Percentiles rank a stretch among this genome's conserved stretches.
phyloP scores from a whole-genome alignment of 2,329 filamentous ascomycete genomes.

The Clarireedia homoeocarpa region DNA sequence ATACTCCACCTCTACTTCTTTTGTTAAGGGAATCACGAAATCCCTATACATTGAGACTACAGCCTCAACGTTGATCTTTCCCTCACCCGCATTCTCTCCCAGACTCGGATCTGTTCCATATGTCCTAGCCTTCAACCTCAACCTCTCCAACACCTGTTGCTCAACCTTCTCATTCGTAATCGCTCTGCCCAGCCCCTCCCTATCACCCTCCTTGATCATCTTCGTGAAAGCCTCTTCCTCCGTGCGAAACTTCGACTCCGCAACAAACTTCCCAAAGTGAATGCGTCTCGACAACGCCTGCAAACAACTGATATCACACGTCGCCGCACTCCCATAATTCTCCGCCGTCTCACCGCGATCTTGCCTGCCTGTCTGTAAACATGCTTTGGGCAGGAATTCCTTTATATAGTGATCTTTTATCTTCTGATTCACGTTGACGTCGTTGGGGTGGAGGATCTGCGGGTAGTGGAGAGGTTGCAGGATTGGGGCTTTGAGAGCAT shows the following conservation, averaged over 20 bases:
- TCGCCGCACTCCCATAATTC: constrained; percentile 91
- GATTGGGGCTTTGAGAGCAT: constrained; percentile 69
- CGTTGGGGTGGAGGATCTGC: constrained; percentile 75
- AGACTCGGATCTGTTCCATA: constrained; percentile 85
- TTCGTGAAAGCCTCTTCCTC: constrained; percentile 73
- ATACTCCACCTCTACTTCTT: constrained; percentile 96
- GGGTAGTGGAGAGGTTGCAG: constrained; percentile 87
- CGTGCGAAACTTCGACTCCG: constrained; percentile 86
- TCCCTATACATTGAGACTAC: constrained; percentile 87
- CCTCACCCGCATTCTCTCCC: constrained; percentile 35
- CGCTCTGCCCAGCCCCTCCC: constrained; percentile 73
- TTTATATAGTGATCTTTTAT: constrained; percentile 82
- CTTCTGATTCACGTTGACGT: constrained; percentile 81
- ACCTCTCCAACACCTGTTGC: constrained; percentile 78
- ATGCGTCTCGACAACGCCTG: constrained; percentile 87
- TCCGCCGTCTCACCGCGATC: constrained; percentile 82
- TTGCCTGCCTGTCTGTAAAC: constrained; percentile 64
- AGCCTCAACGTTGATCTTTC: constrained; percentile 87
- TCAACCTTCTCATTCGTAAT: constrained; percentile 90
- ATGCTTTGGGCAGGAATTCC: constrained; percentile 75
- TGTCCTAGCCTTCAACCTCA: constrained; percentile 82
- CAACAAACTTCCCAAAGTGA: constrained; percentile 98
- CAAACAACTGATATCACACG: constrained; percentile 81
- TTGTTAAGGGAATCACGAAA: constrained; percentile 94
- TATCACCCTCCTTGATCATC: constrained; percentile 74